These are phyloP conservation scores for Hemileia vastatrix DNA, from an alignment of 1,284 basidiomycete species.

Conservation along the genomic window DNA sequence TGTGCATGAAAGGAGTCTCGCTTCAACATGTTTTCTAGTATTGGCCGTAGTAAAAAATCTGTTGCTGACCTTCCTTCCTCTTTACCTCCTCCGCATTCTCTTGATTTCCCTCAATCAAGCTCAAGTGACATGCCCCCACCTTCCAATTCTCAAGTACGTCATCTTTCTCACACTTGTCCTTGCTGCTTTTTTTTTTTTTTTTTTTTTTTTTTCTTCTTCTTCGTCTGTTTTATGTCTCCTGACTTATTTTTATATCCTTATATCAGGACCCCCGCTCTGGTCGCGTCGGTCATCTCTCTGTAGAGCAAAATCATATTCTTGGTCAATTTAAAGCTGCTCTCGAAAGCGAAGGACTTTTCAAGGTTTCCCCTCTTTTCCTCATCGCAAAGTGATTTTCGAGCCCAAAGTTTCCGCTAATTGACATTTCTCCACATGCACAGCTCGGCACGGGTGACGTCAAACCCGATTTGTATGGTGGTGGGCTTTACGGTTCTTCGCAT, in stretches of 20 bases:
- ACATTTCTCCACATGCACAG: constrained; percentile 48
- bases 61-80: too few relatives aligned
- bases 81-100: too few relatives aligned
- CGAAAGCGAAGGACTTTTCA: neutral
- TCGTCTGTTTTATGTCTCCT: too few relatives aligned
- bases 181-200: too few relatives aligned
- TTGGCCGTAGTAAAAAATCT: too few relatives aligned
- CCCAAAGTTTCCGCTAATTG: constrained; percentile 7
- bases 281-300: constrained; percentile 65
- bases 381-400: constrained; percentile 39
- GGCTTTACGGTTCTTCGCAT: neutral
- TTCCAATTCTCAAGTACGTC: too few relatives aligned
- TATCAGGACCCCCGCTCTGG: constrained; percentile 56
- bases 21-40: too few relatives aligned
- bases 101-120: too few relatives aligned
- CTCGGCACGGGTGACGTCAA: constrained; percentile 36
- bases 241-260: neutral
- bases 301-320: constrained; percentile 13
- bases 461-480: constrained; percentile 18
- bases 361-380: constrained; percentile 6
- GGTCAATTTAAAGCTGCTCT: neutral
- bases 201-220: too few relatives aligned
- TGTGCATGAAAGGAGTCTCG: too few relatives aligned
- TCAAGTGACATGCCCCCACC: too few relatives aligned
- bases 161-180: too few relatives aligned